Percentiles rank a stretch among this genome's conserved stretches.
These are phyloP conservation scores for Starmerella gropengiesseri DNA, from an alignment of 805 yeast genomes.

Conservation along the genomic window DNA sequence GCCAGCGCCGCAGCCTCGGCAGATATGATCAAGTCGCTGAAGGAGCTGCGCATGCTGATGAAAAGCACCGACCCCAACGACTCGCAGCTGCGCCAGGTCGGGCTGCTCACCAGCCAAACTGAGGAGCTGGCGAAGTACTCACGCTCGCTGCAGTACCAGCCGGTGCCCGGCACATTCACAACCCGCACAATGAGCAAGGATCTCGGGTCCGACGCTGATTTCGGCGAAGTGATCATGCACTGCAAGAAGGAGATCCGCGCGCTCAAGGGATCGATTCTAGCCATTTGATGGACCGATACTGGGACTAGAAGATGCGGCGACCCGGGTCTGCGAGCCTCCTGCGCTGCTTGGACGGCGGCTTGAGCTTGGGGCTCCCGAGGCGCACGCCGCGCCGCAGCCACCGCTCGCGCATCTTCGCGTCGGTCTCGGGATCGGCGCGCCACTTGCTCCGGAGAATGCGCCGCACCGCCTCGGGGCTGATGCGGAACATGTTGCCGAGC, in stretches of 20 bases:
- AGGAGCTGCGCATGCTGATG: conserved; percentile 4
- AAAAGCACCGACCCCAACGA: conserved; percentile 9
- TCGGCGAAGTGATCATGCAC: conserved; percentile 6
- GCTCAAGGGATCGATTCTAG: conserved; percentile 14
- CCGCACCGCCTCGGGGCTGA: conserved; percentile 74
- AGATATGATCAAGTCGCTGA: background rate
- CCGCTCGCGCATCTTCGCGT: conserved; percentile 36
- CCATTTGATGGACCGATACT: background rate
- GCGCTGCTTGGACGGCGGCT: background rate
- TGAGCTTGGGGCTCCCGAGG: conserved; percentile 18
- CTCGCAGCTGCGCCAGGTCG: background rate
- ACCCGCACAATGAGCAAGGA: background rate
- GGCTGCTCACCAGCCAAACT: conserved; percentile 11
- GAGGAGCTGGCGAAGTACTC: conserved; percentile 13
- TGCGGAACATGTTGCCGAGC: conserved; percentile 50
- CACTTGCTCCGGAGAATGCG: conserved; percentile 69
- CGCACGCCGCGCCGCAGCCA: conserved; percentile 43
- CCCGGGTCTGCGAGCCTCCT: conserved; percentile 8
- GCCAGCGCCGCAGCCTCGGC: background rate
- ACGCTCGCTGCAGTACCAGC: conserved; percentile 13
- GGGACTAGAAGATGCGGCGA: conserved; percentile 10
- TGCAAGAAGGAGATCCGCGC: conserved; percentile 17
- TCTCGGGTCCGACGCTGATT: background rate
- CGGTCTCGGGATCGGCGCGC: conserved; percentile 54
- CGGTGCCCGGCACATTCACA: conserved; percentile 8